Evolutionary conservation across 495 filamentous ascomycete genomes (phyloP).

Genomic region (Penicillium argentinense): DNA sequence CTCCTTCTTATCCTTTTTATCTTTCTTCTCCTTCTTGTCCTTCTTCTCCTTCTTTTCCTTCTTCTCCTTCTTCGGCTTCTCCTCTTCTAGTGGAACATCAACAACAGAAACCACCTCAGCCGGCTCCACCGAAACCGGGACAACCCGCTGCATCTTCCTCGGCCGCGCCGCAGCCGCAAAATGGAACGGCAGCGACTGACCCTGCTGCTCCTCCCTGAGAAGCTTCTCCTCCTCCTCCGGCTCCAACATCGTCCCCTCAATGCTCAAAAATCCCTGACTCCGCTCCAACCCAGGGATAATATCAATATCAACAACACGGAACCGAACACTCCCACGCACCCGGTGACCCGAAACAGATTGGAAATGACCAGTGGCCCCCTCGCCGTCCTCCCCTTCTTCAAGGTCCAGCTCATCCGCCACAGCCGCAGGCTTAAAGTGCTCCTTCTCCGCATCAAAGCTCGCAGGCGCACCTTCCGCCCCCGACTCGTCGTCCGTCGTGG

Average conservation of each 20-base stretch:
- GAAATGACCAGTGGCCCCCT: constrained; percentile 54
- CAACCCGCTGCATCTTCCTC: constrained; percentile 12
- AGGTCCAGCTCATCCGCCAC: constrained; percentile 36
- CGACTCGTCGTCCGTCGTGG: constrained; percentile 37
- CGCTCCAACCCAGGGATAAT: constrained; percentile 55
- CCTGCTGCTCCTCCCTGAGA: constrained; percentile 37
- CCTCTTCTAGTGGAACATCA: constrained; percentile 19
- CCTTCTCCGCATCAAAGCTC: constrained; percentile 42
- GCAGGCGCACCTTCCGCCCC: constrained; percentile 14
- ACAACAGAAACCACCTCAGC: constrained; percentile 16
- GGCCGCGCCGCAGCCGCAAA: constrained; percentile 13
- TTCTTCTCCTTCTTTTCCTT: constrained; percentile 25
- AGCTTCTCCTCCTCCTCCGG: constrained; percentile 46
- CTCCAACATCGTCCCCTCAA: constrained; percentile 67
- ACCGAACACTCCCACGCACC: constrained; percentile 59
- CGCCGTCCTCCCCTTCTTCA: constrained; percentile 32
- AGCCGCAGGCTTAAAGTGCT: constrained; percentile 41
- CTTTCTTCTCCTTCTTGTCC: constrained; percentile 14
- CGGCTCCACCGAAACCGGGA: constrained; percentile 21
- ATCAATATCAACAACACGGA: constrained; percentile 65
- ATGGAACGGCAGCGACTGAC: constrained; percentile 22
- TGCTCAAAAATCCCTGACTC: constrained; percentile 62
- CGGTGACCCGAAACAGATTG: constrained; percentile 60
- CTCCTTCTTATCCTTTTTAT: constrained; percentile 25
- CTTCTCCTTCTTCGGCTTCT: constrained; percentile 17